A percentile compares a stretch with the other conserved stretches of the same genome.
phyloP scores from a whole-genome alignment of 2,329 filamentous ascomycete species.

The Cadophora luteo-olivacea region DNA sequence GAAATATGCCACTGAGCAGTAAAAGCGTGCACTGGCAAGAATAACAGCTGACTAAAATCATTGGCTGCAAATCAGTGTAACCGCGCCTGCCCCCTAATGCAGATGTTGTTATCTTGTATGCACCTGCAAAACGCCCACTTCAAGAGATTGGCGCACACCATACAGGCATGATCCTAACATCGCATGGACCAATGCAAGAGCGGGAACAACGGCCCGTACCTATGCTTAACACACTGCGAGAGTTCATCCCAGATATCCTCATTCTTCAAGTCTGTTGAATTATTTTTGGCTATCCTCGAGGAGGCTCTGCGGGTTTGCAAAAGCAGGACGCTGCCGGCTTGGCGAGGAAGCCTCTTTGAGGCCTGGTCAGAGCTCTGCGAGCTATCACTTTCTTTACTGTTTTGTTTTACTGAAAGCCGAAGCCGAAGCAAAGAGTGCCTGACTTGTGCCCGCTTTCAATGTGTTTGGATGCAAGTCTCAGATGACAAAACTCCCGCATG shows the following conservation, averaged over 20 bases:
- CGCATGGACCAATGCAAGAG: constrained; percentile 31
- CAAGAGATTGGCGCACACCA: neutral
- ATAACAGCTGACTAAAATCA: constrained; percentile 18
- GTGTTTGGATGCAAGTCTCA: neutral
- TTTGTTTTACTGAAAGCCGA: neutral
- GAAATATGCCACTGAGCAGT: neutral
- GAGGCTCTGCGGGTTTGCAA: constrained; percentile 31
- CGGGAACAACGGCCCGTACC: constrained; percentile 34
- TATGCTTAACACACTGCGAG: constrained; percentile 24
- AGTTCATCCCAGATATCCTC: constrained; percentile 11
- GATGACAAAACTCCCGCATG: no score
- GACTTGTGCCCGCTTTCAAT: neutral
- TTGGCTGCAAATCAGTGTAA: constrained; percentile 14
- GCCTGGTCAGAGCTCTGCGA: constrained; percentile 17
- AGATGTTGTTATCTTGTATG: constrained; percentile 20
- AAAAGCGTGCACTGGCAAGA: neutral
- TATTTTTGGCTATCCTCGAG: constrained; percentile 10
- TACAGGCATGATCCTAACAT: constrained; percentile 23
- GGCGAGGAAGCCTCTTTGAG: neutral
- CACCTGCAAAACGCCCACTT: constrained; percentile 13
- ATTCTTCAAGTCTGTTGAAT: neutral
- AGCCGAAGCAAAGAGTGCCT: neutral
- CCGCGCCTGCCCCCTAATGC: constrained; percentile 17
- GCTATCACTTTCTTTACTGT: constrained; percentile 2
- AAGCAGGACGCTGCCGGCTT: constrained; percentile 7